These are phyloP conservation scores for Ceratonia siliqua DNA, from an alignment of 306 rosid species.

Conservation along the genomic window DNA sequence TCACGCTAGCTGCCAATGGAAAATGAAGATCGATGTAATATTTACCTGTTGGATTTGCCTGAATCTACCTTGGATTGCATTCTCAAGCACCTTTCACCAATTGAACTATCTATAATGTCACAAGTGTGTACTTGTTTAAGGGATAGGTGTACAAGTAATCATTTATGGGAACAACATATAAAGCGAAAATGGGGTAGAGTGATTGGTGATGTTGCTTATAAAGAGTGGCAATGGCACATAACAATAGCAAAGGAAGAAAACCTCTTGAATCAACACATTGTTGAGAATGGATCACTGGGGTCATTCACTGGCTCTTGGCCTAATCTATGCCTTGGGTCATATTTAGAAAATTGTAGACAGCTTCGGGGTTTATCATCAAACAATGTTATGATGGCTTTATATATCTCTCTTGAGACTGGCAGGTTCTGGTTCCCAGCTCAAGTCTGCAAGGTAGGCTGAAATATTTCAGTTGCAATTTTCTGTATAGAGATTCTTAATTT, in stretches of 20 bases:
- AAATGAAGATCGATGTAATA: slow-evolving; percentile 23
- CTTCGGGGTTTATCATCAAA: slow-evolving; percentile 35
- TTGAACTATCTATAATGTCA: slow-evolving; percentile 51
- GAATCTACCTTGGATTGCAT: slow-evolving; percentile 57
- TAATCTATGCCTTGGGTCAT: slow-evolving; percentile 38
- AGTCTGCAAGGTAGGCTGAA: slow-evolving; percentile 56
- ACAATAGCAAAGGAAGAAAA: slow-evolving; percentile 36
- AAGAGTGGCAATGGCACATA: slow-evolving; percentile 55
- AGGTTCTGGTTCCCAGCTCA: slow-evolving; percentile 81
- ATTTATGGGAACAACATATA: slow-evolving; percentile 59
- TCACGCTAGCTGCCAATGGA: too few species aligned
- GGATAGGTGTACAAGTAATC: slow-evolving; percentile 55
- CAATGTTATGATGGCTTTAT: slow-evolving; percentile 52
- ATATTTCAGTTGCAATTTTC: not conserved
- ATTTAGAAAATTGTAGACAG: slow-evolving; percentile 30
- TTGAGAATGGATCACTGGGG: slow-evolving; percentile 42
- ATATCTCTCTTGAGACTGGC: slow-evolving; percentile 63
- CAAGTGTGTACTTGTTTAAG: slow-evolving; percentile 54
- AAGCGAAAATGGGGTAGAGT: slow-evolving; percentile 56
- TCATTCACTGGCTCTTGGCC: slow-evolving; percentile 42
- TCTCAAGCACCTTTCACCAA: slow-evolving; percentile 63
- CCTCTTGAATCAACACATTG: slow-evolving; percentile 8
- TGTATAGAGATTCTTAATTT: slow-evolving; percentile 36
- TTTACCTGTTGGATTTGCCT: slow-evolving; percentile 67
- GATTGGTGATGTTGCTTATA: slow-evolving; percentile 51